These are phyloP conservation scores for Penicillium turbatum DNA, from an alignment of 495 filamentous ascomycete genomes.

Conservation along the genomic window DNA sequence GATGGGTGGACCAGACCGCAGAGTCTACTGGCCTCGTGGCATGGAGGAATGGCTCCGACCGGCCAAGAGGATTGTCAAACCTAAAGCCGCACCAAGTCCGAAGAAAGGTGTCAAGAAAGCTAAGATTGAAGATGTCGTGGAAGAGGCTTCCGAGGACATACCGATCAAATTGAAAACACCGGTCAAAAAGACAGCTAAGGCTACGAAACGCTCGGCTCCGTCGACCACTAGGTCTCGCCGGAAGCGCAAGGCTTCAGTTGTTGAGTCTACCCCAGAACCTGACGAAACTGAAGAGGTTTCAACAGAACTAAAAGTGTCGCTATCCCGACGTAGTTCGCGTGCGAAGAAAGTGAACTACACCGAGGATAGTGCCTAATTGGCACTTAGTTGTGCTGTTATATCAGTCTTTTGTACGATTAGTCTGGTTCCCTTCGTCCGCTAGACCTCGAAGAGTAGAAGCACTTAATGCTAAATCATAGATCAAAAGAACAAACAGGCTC, in stretches of 20 bases:
- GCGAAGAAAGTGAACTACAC: conserved; percentile 45
- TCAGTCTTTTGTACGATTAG: background rate
- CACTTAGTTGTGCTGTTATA: conserved; percentile 3
- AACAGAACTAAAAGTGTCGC: conserved; percentile 10
- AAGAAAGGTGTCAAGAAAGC: conserved; percentile 23
- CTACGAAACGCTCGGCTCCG: conserved; percentile 16
- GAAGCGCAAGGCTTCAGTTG: conserved; percentile 35
- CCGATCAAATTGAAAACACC: conserved; percentile 24
- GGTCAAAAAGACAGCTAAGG: conserved; percentile 19
- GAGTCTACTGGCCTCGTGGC: conserved; percentile 88
- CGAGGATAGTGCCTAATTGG: conserved; percentile 35
- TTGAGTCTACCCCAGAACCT: conserved; percentile 26
- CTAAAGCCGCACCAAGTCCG: conserved; percentile 39
- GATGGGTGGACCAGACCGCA: conserved; percentile 82
- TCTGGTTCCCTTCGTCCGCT: background rate
- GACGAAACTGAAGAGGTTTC: conserved; percentile 18
- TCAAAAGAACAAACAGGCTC: background rate
- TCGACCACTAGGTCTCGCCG: conserved; percentile 24
- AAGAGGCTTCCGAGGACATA: conserved; percentile 12
- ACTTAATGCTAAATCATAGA: background rate
- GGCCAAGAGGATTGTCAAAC: conserved; percentile 63
- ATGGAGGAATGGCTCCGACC: conserved; percentile 90
- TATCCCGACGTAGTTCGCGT: conserved; percentile 31
- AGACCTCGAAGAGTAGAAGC: background rate
- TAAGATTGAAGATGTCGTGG: conserved; percentile 14